These are phyloP conservation scores for Lentithecium fluviatile DNA, from an alignment of 495 filamentous ascomycete species.

Conservation along the genomic window DNA sequence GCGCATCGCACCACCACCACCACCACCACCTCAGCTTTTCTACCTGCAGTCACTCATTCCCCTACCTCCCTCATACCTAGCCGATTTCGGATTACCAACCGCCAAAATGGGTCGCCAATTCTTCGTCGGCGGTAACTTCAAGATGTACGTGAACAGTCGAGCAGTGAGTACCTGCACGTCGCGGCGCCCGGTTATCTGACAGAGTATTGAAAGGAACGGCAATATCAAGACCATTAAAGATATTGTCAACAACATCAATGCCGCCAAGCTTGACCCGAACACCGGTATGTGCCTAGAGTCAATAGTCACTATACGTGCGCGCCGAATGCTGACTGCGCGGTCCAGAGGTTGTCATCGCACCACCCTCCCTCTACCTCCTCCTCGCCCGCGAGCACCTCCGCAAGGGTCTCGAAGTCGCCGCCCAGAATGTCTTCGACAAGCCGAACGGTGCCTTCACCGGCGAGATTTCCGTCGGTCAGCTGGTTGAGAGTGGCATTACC, in stretches of 20 bases:
- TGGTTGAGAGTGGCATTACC: slow-evolving; percentile 79
- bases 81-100: not conserved
- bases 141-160: slow-evolving; percentile 62
- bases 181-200: slow-evolving; percentile 9
- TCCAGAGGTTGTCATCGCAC: slow-evolving; percentile 89
- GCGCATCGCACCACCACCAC: slow-evolving; percentile 8
- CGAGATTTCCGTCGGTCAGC: slow-evolving; percentile 87
- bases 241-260: slow-evolving; percentile 85
- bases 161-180: slow-evolving; percentile 13
- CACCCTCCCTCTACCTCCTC: slow-evolving; percentile 85
- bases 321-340: not conserved
- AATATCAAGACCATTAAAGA: slow-evolving; percentile 77
- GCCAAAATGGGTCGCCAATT: slow-evolving; percentile 85
- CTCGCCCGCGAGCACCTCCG: slow-evolving; percentile 72
- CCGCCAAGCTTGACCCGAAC: slow-evolving; percentile 67
- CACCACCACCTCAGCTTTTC: not conserved
- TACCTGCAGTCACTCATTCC: not conserved
- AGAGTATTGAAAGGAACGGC: slow-evolving; percentile 73
- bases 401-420: slow-evolving; percentile 71
- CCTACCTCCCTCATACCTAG: not conserved
- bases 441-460: slow-evolving; percentile 96
- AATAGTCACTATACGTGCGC: not conserved
- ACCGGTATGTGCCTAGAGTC: slow-evolving; percentile 54
- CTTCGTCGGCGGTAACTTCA: slow-evolving; percentile 99
- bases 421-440: slow-evolving; percentile 96